These are phyloP conservation scores for Plasmodium coatneyi DNA, from an alignment of 169 alveolate genomes.

Conservation along the genomic window DNA sequence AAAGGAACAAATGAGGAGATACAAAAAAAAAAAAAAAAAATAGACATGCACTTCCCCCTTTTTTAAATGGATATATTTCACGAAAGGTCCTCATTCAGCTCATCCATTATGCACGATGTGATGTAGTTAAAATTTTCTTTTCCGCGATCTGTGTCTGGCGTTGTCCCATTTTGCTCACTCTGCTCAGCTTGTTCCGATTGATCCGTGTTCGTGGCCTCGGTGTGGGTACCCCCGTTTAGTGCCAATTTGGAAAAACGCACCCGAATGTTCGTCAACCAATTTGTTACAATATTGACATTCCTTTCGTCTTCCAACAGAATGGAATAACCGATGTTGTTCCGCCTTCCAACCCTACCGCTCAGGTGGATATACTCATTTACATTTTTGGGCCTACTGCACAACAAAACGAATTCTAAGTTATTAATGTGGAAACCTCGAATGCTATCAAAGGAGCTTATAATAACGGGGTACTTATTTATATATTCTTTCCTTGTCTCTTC, in stretches of 20 bases:
- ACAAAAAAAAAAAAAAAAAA: constrained; percentile 8
- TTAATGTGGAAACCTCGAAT: constrained; percentile 74
- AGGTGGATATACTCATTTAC: constrained; percentile 68
- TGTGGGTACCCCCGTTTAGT: background rate
- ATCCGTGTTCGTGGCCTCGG: background rate
- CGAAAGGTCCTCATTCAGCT: background rate
- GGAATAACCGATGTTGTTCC: constrained; percentile 40
- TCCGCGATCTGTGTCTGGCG: background rate
- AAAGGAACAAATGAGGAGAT: background rate
- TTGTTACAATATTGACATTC: constrained; percentile 40
- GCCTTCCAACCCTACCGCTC: constrained; percentile 73
- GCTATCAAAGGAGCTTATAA: constrained; percentile 70
- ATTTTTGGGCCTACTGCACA: constrained; percentile 69
- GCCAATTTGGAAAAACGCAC: constrained; percentile 37
- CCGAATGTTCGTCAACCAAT: constrained; percentile 48
- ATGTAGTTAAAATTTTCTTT: constrained; percentile 24
- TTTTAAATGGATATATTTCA: background rate
- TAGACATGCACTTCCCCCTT: background rate
- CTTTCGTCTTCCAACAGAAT: constrained; percentile 59
- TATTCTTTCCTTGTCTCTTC: background rate
- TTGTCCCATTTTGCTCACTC: background rate
- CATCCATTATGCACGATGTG: constrained; percentile 50
- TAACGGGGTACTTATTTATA: constrained; percentile 54
- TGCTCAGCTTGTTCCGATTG: background rate
- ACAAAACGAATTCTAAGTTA: constrained; percentile 46